Evolutionary conservation across 2,329 filamentous ascomycete genomes (phyloP).

Genomic region (Hymenoscyphus infarciens): DNA sequence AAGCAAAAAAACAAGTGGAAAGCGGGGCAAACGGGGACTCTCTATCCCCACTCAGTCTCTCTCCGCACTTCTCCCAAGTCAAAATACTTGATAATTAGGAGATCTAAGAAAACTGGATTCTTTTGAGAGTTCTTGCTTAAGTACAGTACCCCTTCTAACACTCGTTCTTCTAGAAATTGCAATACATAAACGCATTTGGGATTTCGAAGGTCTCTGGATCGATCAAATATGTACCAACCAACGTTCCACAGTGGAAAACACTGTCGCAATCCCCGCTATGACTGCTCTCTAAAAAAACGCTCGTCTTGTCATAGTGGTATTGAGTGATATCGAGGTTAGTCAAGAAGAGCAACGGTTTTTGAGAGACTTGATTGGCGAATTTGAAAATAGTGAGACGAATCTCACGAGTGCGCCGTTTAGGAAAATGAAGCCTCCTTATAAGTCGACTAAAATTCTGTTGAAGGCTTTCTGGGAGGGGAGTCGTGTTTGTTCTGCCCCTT

Average conservation of each 20-base stretch:
- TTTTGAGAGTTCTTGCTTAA: no score
- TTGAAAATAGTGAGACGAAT: neutral
- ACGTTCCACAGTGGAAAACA: constrained; percentile 5
- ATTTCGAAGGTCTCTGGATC: constrained; percentile 11
- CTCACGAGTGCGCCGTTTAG: neutral
- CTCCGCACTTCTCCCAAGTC: no score
- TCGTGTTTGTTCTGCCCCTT: neutral
- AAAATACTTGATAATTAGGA: neutral
- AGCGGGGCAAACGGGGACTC: no score
- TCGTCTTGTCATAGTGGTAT: constrained; percentile 6
- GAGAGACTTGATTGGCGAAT: neutral
- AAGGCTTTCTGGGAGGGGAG: constrained; percentile 3
- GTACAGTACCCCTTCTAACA: neutral
- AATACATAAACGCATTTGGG: neutral
- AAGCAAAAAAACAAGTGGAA: no score
- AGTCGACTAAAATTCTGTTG: neutral
- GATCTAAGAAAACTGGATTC: no score
- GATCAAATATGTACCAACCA: constrained; percentile 12
- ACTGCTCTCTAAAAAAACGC: constrained; percentile 10
- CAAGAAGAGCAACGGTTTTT: constrained; percentile 5
- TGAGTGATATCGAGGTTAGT: constrained; percentile 10
- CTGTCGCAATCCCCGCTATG: constrained; percentile 9
- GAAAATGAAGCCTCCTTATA: constrained; percentile 1
- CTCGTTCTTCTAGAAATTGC: constrained; percentile 4
- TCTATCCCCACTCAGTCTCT: no score